Conservation (phyloP, 2,329 filamentous ascomycete genomes). For the Nothopassalora personata region DNA sequence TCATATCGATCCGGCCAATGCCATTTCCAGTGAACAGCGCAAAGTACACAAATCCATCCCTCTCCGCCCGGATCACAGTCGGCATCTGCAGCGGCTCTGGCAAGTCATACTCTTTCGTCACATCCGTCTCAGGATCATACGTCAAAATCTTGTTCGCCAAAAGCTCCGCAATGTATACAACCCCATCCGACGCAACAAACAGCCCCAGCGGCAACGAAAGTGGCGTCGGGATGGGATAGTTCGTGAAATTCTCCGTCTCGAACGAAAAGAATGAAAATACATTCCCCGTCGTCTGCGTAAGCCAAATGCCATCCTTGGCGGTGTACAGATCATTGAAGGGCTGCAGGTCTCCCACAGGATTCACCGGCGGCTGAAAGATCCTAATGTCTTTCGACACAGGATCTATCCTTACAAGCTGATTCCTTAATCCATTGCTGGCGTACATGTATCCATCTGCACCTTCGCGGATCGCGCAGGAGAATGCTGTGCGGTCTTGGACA, state of each 20-base stretch:
- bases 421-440: conserved; percentile 20
- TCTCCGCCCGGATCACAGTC: conserved; percentile 21
- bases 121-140: conserved; percentile 17
- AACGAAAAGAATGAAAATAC: conserved; percentile 9
- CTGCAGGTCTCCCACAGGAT: conserved; percentile 19
- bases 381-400: conserved; percentile 5
- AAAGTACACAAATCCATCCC: conserved; percentile 22
- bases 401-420: conserved; percentile 23
- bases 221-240: conserved; percentile 12
- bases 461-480: no score
- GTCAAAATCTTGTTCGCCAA: conserved; percentile 15
- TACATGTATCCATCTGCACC: no score
- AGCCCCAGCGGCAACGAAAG: conserved; percentile 16
- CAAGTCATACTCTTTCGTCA: conserved; percentile 15
- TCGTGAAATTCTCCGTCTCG: conserved; percentile 9
- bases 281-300: conserved; percentile 23
- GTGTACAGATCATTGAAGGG: conserved; percentile 24
- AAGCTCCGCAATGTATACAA: conserved; percentile 16
- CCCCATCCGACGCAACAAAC: conserved; percentile 13
- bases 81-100: conserved; percentile 16
- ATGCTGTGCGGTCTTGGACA: no score
- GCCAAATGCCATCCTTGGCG: conserved; percentile 20
- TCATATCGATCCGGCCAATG: conserved; percentile 19
- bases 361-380: conserved; percentile 8
- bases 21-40: conserved; percentile 20